These are phyloP conservation scores for Fusarium sp. DNA, from an alignment of 2,329 filamentous ascomycete genomes.

Conservation along the genomic window DNA sequence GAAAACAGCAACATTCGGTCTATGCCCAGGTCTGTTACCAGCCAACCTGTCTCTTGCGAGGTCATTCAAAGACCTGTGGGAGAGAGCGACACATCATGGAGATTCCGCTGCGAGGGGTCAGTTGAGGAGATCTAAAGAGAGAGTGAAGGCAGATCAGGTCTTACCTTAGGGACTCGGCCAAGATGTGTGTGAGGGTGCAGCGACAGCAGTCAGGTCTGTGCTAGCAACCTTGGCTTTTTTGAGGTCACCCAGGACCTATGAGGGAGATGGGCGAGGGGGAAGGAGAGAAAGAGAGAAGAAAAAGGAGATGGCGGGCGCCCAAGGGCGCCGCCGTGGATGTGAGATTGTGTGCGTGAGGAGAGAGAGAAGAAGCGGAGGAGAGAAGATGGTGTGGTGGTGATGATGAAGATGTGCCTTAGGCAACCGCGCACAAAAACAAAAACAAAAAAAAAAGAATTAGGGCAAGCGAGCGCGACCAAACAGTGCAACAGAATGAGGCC, in stretches of 20 bases:
- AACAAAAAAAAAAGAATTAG: background rate
- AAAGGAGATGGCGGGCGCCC: background rate
- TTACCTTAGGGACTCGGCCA: too few species aligned
- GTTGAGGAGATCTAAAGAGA: too few species aligned
- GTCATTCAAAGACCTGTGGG: too few species aligned
- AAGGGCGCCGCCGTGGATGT: background rate
- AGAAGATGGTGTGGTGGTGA: background rate
- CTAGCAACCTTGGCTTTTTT: background rate
- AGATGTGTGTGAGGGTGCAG: too few species aligned
- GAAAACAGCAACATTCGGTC: background rate
- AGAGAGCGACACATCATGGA: too few species aligned
- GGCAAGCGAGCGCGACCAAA: background rate
- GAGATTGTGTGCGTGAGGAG: background rate
- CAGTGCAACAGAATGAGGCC: background rate
- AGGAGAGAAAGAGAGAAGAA: background rate
- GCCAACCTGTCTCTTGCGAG: too few species aligned
- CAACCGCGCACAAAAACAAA: background rate
- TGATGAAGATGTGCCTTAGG: background rate
- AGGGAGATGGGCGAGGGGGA: background rate
- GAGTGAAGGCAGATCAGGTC: too few species aligned
- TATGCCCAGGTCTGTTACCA: too few species aligned
- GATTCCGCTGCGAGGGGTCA: too few species aligned
- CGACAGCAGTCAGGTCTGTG: too few species aligned
- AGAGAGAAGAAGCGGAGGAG: background rate
- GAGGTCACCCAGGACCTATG: background rate